Base-by-base conservation (phyloP, 148 eudicot genomes). In the Rhododendron simsii region DNA sequence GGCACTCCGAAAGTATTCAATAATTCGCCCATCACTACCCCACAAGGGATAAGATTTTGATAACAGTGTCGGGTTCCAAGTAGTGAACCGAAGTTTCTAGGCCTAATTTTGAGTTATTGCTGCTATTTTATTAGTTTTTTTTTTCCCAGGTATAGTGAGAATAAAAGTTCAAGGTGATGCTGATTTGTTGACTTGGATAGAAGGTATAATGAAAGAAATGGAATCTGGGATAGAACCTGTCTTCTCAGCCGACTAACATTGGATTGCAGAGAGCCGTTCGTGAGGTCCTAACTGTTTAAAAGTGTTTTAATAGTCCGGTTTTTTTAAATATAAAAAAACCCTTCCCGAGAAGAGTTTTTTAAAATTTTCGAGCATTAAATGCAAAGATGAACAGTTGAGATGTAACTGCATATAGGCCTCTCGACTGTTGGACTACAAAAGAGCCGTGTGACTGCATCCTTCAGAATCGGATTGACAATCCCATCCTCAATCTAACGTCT, bases 101-200 rank as follows among this genome's bases (percentile, higher is more conserved):
- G 14, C 35, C 18, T 28, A 63, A 9, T n/a, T 2, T 9, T n/a
- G 71, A 65, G 13, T 23, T 65, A n/a, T n/a, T 65, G 30, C 13
- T 23, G 21, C 45, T 5, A 0, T 2, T 69, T 69, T 69, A 28
- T 69, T 28, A 12, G 37, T n/a, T 65, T 65, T 61, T 26, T 69
- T 69, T 65, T n/a, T 35, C 2, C 37, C 33, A 67, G 0, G 33
- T 10, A 9, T 28, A 13, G 76, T 12, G 76, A 71, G 76, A 26
- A 15, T 67, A 84, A 83, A 30, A 80, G 44, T 11, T 48, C 80
- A 80, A 87, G 86, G 50, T 87, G 86, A 85, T 87, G 85, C 76
- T 67, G 83, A 87, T 84, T 51, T 67, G 37, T 37, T 57, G 26
- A 16, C 18, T 23, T 82, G 48, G 47, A 59, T 30, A 44, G 81